Percentiles rank a stretch among this genome's conserved stretches.
phyloP scores from a whole-genome alignment of 78 protist genomes.

The Dictyostelium brefeldianum region DNA sequence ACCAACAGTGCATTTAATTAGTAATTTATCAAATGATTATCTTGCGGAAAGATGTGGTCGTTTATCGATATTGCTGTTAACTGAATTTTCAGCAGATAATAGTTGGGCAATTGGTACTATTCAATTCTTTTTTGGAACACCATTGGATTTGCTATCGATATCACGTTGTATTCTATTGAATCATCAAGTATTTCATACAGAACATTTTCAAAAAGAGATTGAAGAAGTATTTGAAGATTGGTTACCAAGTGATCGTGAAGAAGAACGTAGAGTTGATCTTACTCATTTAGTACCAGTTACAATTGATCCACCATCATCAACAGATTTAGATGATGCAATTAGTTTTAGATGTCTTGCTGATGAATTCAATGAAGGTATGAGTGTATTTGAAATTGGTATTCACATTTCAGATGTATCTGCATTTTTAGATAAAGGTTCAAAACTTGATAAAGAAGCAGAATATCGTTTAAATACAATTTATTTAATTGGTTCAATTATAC shows the following conservation, averaged over 20 bases:
- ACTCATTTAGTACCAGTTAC: slow-evolving; percentile 66
- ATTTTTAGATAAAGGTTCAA: slow-evolving; percentile 58
- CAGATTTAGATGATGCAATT: slow-evolving; percentile 76
- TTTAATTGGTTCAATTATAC: slow-evolving; percentile 48
- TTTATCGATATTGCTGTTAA: slow-evolving; percentile 32
- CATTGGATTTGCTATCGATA: slow-evolving; percentile 41
- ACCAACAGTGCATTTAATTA: slow-evolving; percentile 51
- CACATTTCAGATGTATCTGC: slow-evolving; percentile 60
- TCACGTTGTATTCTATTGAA: slow-evolving; percentile 56
- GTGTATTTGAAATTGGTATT: slow-evolving; percentile 68
- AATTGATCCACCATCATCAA: slow-evolving; percentile 76
- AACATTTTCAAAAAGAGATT: slow-evolving; percentile 48
- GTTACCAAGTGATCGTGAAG: slow-evolving; percentile 48
- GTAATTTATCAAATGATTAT: slow-evolving; percentile 13
- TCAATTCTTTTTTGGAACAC: slow-evolving; percentile 69
- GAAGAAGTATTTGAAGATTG: slow-evolving; percentile 59
- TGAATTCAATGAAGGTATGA: slow-evolving; percentile 45
- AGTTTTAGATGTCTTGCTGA: slow-evolving; percentile 34
- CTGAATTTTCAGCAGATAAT: slow-evolving; percentile 61
- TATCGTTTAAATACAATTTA: slow-evolving; percentile 74
- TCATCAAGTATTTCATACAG: slow-evolving; percentile 73
- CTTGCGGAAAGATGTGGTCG: slow-evolving; percentile 71
- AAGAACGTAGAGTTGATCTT: slow-evolving; percentile 49
- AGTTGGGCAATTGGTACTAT: slow-evolving; percentile 67
- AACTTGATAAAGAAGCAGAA: slow-evolving; percentile 64